Evolutionary conservation across 192 early-diverging fungal species (phyloP).

Genomic region (Podila verticillata): DNA sequence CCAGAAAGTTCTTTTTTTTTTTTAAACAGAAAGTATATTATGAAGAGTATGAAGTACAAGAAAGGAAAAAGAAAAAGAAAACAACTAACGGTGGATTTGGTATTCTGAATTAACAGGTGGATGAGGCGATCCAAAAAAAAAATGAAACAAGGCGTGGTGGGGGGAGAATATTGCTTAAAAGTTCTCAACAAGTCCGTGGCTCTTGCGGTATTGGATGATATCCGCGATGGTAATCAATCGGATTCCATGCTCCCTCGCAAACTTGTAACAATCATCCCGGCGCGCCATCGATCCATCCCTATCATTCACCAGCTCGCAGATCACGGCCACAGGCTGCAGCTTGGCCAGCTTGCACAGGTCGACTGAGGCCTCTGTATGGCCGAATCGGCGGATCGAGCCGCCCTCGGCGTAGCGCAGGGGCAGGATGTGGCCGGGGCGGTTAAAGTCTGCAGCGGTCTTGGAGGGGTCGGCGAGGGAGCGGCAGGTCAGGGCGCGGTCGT

Average conservation of each 20-base stretch:
- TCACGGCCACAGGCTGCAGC: slow-evolving; percentile 84
- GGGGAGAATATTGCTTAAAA: slow-evolving; percentile 2
- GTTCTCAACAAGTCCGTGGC: slow-evolving; percentile 40
- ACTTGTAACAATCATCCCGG: slow-evolving; percentile 85
- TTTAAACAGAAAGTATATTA: neutral
- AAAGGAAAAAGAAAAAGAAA: neutral
- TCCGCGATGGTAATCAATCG: slow-evolving; percentile 92
- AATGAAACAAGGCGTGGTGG: neutral
- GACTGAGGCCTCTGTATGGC: slow-evolving; percentile 95
- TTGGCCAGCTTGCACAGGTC: slow-evolving; percentile 90
- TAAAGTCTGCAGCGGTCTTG: slow-evolving; percentile 76
- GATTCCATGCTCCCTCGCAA: slow-evolving; percentile 86
- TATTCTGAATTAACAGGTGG: neutral
- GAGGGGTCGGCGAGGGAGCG: slow-evolving; percentile 78
- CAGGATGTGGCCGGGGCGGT: slow-evolving; percentile 93
- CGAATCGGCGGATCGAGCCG: slow-evolving; percentile 87
- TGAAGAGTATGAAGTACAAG: neutral
- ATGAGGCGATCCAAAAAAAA: neutral
- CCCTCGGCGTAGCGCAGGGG: slow-evolving; percentile 86
- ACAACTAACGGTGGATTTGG: neutral
- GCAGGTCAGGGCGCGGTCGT: slow-evolving; percentile 87
- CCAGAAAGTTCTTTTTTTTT: too few relatives aligned
- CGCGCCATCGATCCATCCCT: slow-evolving; percentile 95
- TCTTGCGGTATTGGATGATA: slow-evolving; percentile 79
- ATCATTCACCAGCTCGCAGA: slow-evolving; percentile 93